Base-by-base conservation (phyloP, 1,284 basidiomycete genomes). In the Ceratobasidium sp. region DNA sequence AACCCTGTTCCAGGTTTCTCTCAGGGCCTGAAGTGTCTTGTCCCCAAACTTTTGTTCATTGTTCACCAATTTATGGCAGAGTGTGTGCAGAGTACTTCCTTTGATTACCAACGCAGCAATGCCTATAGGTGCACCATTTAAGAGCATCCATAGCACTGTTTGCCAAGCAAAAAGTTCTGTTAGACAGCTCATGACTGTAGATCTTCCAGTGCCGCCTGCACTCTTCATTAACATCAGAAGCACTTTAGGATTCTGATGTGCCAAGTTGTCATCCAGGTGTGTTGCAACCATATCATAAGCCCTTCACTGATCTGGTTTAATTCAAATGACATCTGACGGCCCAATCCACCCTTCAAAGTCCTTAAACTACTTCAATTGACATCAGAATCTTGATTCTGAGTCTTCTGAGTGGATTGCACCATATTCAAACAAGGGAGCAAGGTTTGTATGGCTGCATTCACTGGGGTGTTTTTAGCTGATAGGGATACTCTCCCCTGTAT, bases 101-200 rank as follows among this genome's bases (percentile, higher is more conserved):
- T 84, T 82, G 40, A 86, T 84, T 0, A 86, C 66, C 0, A 83
- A 85, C 13, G 86, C 84, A 0, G 86, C 85, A 7, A 86, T 81
- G 4, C 61, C 61, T 0, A 85, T 86, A 49, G 84, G 86, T 12
- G 85, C 85, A 0, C 82, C 80, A 71, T 85, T 86, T 0, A 81
- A 28, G 2, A 87, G 78, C 40, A 78, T 28, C 10, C 82, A 13
- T 13, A 3, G 13, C 3, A 40, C 51, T 3, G n/a, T 5, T 39
- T 42, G 68, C 49, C 13, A 26, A n/a, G 60, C 40, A 60, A 79
- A 78, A 15, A 77, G 20, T 20, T 61, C 40, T 6, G 76, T 77
- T n/a, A 79, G 44, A 4, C 51, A 56, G 23, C 71, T 20, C 20
- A 79, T 79, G 10, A 79, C 79, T 26, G 44, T 71, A 1, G 79